Evolutionary conservation across 352 stramenopile genomes (phyloP).

Genomic region (Phytopythium boreale): DNA sequence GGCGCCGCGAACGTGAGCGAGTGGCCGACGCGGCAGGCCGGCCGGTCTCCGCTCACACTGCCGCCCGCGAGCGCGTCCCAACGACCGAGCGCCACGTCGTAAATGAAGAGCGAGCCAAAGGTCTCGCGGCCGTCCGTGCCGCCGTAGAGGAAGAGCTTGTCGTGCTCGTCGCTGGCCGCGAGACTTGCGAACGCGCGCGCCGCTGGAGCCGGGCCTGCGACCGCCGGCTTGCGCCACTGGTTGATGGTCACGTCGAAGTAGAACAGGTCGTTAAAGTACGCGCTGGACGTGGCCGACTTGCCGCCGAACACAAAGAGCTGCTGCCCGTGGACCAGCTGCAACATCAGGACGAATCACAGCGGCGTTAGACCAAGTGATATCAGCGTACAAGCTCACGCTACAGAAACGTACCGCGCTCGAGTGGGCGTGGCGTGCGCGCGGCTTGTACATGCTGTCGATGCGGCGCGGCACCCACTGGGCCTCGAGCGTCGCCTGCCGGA

Average conservation of each 20-base stretch:
- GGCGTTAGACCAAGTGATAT: slow-evolving; percentile 1
- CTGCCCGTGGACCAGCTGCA: slow-evolving; percentile 45
- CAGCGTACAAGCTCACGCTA: background rate
- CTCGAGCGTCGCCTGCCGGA: slow-evolving; percentile 44
- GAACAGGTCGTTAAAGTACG: slow-evolving; percentile 73
- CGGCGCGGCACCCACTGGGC: slow-evolving; percentile 45
- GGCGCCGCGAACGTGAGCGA: slow-evolving; percentile 47
- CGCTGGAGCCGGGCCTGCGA: slow-evolving; percentile 31
- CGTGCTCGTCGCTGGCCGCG: slow-evolving; percentile 32
- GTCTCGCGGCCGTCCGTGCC: slow-evolving; percentile 51
- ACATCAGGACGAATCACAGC: background rate
- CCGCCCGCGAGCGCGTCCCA: slow-evolving; percentile 50
- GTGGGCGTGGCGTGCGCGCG: slow-evolving; percentile 49
- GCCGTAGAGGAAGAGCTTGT: slow-evolving; percentile 67
- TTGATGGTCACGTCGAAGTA: slow-evolving; percentile 65
- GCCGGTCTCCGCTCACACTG: slow-evolving; percentile 30
- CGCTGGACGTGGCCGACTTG: slow-evolving; percentile 41
- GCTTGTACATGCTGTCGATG: slow-evolving; percentile 60
- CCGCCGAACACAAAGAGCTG: slow-evolving; percentile 72
- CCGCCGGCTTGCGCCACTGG: slow-evolving; percentile 43
- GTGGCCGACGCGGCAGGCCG: slow-evolving; percentile 56
- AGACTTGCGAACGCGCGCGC: slow-evolving; percentile 52
- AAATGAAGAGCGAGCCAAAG: slow-evolving; percentile 60
- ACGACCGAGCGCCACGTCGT: slow-evolving; percentile 37
- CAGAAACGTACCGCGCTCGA: slow-evolving; percentile 46